phyloP scores from a whole-genome alignment of 78 protist genomes.

The Dictyostelium brefeldianum region DNA sequence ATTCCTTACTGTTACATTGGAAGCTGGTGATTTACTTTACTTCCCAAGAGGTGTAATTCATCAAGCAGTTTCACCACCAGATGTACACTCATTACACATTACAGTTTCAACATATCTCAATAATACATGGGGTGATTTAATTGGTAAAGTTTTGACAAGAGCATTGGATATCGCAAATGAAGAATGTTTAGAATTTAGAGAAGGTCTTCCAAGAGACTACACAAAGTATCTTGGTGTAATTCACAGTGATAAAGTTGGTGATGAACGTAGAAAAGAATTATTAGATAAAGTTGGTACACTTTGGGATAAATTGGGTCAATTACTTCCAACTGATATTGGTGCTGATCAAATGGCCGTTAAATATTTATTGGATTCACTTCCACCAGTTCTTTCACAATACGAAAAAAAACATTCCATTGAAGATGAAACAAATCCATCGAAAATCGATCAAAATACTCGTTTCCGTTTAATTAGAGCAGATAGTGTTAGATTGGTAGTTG shows the following conservation, averaged over 20 bases:
- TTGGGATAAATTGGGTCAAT: conserved; percentile 50
- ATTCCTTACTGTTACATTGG: conserved; percentile 60
- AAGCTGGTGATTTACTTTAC: conserved; percentile 94
- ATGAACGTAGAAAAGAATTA: conserved; percentile 45
- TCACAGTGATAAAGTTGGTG: conserved; percentile 68
- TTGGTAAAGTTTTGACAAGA: conserved; percentile 56
- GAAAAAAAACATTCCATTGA: conserved; percentile 48
- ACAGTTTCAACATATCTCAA: conserved; percentile 88
- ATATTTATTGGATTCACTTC: conserved; percentile 22
- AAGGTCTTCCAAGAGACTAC: conserved; percentile 74
- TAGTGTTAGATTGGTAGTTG: conserved; percentile 47
- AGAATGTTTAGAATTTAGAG: conserved; percentile 64
- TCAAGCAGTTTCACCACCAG: conserved; percentile 83
- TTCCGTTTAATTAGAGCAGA: conserved; percentile 22
- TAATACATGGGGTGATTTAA: conserved; percentile 83
- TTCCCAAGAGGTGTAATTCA: conserved; percentile 95
- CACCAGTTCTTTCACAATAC: conserved; percentile 26
- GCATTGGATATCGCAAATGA: conserved; percentile 62
- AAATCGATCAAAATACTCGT: background rate
- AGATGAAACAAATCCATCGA: background rate
- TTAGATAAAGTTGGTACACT: conserved; percentile 38
- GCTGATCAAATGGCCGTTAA: conserved; percentile 58
- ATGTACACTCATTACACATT: conserved; percentile 85
- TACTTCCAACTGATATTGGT: conserved; percentile 48
- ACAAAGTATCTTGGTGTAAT: conserved; percentile 49